A percentile compares a stretch with the other conserved stretches of the same genome.
Conservation (phyloP, 805 yeast species). For the Nakazawaea wyomingensis region DNA sequence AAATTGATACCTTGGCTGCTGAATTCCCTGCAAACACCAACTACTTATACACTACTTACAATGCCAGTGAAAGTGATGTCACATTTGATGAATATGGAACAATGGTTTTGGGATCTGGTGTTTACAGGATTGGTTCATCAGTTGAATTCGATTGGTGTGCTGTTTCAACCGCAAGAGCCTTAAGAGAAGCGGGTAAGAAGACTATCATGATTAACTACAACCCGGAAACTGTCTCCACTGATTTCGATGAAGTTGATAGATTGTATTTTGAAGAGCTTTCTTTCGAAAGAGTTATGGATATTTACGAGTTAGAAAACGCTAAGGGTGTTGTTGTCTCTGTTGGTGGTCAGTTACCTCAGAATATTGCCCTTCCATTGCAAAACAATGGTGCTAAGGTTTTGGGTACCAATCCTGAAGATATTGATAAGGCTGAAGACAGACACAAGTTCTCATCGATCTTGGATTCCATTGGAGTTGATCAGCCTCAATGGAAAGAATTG, state of each 20-base stretch:
- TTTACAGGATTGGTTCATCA: slow-evolving; percentile 96
- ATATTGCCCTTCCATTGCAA: slow-evolving; percentile 85
- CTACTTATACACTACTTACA: slow-evolving; percentile 93
- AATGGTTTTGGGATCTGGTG: slow-evolving; percentile 97
- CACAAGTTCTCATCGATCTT: slow-evolving; percentile 93
- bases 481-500: slow-evolving; percentile 97
- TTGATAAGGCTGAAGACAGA: slow-evolving; percentile 97
- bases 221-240: slow-evolving; percentile 98
- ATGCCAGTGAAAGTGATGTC: slow-evolving; percentile 82
- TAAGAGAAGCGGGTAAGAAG: slow-evolving; percentile 79
- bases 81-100: slow-evolving; percentile 86
- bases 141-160: slow-evolving; percentile 99
- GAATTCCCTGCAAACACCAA: slow-evolving; percentile 98
- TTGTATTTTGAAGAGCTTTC: slow-evolving; percentile 93
- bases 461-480: slow-evolving; percentile 90
- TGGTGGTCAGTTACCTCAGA: slow-evolving; percentile 98
- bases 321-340: slow-evolving; percentile 92
- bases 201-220: slow-evolving; percentile 96
- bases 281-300: slow-evolving; percentile 95
- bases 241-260: slow-evolving; percentile 96
- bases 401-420: slow-evolving; percentile 92
- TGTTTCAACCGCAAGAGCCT: slow-evolving; percentile 92
- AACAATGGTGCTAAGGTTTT: slow-evolving; percentile 78
- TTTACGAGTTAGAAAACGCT: slow-evolving; percentile 86
- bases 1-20: slow-evolving; percentile 96